These are phyloP conservation scores for Lactarius hatsudake DNA, from an alignment of 768 basidiomycete species.

Conservation along the genomic window DNA sequence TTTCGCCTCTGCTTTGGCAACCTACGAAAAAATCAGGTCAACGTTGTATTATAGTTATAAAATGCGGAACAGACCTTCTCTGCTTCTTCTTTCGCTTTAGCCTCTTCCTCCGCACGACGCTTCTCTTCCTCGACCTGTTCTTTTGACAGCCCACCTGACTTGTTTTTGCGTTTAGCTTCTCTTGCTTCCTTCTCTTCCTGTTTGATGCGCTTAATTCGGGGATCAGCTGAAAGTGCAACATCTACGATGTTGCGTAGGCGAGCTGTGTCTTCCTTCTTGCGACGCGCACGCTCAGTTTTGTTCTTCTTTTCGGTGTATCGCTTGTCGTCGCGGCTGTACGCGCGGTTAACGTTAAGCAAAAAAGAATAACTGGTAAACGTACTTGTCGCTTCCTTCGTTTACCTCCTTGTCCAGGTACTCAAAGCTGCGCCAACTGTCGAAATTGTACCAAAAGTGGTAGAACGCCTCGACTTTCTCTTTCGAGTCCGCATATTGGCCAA, in stretches of 20 bases:
- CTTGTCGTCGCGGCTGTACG: conserved; percentile 88
- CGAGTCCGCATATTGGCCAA: conserved; percentile 66
- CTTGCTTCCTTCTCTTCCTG: conserved; percentile 93
- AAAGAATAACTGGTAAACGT: conserved; percentile 31
- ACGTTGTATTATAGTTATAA: not conserved
- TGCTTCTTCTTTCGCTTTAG: conserved; percentile 74
- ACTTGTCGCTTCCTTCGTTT: conserved; percentile 96
- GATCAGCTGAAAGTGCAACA: conserved; percentile 76
- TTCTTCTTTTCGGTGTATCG: conserved; percentile 99
- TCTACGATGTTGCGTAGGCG: conserved; percentile 87
- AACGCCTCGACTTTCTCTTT: conserved; percentile 87
- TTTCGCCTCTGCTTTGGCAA: conserved; percentile 70
- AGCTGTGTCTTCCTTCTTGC: conserved; percentile 97
- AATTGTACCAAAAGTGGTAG: conserved; percentile 99
- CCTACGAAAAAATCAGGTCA: conserved; percentile 33
- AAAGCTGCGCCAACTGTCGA: conserved; percentile 97
- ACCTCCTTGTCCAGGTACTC: conserved; percentile 99
- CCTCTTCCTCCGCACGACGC: conserved; percentile 67
- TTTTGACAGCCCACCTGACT: conserved; percentile 47
- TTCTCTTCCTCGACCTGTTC: conserved; percentile 55
- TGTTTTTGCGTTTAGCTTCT: conserved; percentile 81
- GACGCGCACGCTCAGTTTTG: conserved; percentile 90
- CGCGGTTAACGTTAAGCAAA: not conserved
- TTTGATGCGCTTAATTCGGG: conserved; percentile 96
- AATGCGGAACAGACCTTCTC: conserved; percentile 59